These are phyloP conservation scores for Posidonia australis DNA, from an alignment of 106 monocot genomes.

Conservation along the genomic window DNA sequence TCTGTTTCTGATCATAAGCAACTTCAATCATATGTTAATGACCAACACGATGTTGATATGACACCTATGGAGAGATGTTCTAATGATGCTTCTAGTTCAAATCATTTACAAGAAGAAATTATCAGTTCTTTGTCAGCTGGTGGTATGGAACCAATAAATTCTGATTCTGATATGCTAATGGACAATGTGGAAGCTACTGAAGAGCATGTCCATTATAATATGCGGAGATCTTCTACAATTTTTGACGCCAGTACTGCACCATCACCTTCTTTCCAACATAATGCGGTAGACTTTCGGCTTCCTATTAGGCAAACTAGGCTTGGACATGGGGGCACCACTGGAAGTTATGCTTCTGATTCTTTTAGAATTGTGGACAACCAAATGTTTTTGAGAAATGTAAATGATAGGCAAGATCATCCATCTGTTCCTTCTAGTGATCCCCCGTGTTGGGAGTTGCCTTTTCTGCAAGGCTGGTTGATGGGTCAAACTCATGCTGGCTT, in stretches of 20 bases:
- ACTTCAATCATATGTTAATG: conserved; percentile 2
- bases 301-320: conserved; percentile 15
- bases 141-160: conserved; percentile 12
- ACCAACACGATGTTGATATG: conserved; percentile 7
- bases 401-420: conserved; percentile 50
- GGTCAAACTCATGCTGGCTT: conserved; percentile 53
- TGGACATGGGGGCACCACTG: neutral
- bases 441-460: conserved; percentile 67
- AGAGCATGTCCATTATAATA: neutral
- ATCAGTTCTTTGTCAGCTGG: conserved; percentile 10
- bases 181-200: conserved; percentile 13
- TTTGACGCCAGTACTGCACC: conserved; percentile 9
- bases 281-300: conserved; percentile 1
- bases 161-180: conserved; percentile 13
- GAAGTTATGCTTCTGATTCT: conserved; percentile 13
- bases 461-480: conserved; percentile 82
- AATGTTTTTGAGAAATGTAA: conserved; percentile 46
- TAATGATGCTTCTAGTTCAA: conserved; percentile 13
- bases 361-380: conserved; percentile 36
- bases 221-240: neutral
- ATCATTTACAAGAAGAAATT: conserved; percentile 13
- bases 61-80: conserved; percentile 42
- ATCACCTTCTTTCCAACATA: conserved; percentile 9
- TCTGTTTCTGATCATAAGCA: conserved; percentile 10
- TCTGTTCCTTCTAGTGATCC: conserved; percentile 51